These are phyloP conservation scores for Perilla frutescens DNA, from an alignment of 257 asterid genomes.

Conservation along the genomic window DNA sequence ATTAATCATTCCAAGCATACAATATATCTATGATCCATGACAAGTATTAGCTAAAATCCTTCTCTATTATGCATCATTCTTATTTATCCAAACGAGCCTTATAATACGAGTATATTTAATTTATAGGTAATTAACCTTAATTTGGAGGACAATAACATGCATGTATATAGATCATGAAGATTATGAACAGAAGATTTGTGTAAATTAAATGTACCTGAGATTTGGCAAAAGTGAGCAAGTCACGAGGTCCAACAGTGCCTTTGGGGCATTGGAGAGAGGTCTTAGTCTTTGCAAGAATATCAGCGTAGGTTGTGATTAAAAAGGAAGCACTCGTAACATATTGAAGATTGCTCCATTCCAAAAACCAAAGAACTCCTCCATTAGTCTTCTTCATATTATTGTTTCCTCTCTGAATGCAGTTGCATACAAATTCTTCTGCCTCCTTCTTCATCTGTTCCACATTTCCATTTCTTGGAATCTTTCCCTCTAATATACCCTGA, in stretches of 20 bases:
- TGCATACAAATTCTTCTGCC: slow-evolving; percentile 61
- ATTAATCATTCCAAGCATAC: too few species aligned
- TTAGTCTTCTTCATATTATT: slow-evolving; percentile 38
- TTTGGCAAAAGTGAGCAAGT: slow-evolving; percentile 39
- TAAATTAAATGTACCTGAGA: slow-evolving; percentile 47
- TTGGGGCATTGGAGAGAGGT: slow-evolving; percentile 41
- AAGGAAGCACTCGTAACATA: slow-evolving; percentile 57
- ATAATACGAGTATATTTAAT: too few species aligned
- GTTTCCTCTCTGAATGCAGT: slow-evolving; percentile 54
- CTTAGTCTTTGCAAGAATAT: slow-evolving; percentile 34
- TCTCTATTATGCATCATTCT: too few species aligned
- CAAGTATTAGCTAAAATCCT: too few species aligned
- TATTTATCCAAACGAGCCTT: too few species aligned
- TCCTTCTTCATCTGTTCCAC: slow-evolving; percentile 34
- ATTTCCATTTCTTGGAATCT: slow-evolving; percentile 31
- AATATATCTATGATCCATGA: too few species aligned
- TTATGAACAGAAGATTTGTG: too few species aligned
- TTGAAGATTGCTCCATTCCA: slow-evolving; percentile 59
- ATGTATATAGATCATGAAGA: too few species aligned
- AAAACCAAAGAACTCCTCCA: slow-evolving; percentile 60
- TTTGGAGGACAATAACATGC: too few species aligned
- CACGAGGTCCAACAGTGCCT: slow-evolving; percentile 36
- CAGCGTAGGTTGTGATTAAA: slow-evolving; percentile 49
- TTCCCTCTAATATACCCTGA: slow-evolving; percentile 47
- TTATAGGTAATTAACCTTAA: too few species aligned